Conservation (phyloP, 1,284 basidiomycete species). For the Schizophyllum amplum region DNA sequence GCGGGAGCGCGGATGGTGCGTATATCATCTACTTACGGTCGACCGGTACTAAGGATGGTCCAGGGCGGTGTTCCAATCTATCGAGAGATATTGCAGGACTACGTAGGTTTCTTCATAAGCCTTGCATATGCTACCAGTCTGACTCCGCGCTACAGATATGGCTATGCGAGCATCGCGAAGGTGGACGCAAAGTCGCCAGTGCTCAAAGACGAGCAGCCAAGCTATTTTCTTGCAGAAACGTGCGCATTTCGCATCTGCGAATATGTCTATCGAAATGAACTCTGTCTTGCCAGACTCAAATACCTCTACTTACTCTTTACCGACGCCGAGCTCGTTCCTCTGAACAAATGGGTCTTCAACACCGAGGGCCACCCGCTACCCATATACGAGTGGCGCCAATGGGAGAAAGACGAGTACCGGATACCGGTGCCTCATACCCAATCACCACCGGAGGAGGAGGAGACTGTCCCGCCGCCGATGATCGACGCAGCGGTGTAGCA, state of each 20-base stretch:
- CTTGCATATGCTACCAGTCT: conserved; percentile 2
- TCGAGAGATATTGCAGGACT: conserved; percentile 37
- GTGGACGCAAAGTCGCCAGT: conserved; percentile 31
- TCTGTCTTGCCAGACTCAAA: conserved; percentile 25
- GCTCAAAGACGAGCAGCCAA: conserved; percentile 53
- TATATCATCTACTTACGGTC: not conserved
- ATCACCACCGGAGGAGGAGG: not conserved
- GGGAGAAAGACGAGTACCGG: conserved; percentile 33
- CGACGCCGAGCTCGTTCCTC: conserved; percentile 35
- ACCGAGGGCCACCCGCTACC: conserved; percentile 63
- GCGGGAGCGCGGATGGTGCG: conserved; percentile 68
- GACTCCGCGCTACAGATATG: conserved; percentile 36
- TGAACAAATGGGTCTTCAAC: conserved; percentile 56
- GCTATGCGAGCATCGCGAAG: conserved; percentile 50
- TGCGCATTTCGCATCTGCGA: conserved; percentile 15
- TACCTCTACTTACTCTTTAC: conserved; percentile 35
- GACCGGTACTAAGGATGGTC: not conserved
- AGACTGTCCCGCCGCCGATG: not conserved
- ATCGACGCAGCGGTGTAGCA: not conserved
- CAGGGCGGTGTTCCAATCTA: conserved; percentile 53
- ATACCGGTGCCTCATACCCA: not conserved
- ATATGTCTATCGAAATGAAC: not conserved
- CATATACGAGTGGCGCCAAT: conserved; percentile 55
- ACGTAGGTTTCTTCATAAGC: not conserved
- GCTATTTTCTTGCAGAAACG: conserved; percentile 41